These are phyloP conservation scores for Chlorociboria aeruginascens DNA, from an alignment of 495 filamentous ascomycete genomes.

Conservation along the genomic window DNA sequence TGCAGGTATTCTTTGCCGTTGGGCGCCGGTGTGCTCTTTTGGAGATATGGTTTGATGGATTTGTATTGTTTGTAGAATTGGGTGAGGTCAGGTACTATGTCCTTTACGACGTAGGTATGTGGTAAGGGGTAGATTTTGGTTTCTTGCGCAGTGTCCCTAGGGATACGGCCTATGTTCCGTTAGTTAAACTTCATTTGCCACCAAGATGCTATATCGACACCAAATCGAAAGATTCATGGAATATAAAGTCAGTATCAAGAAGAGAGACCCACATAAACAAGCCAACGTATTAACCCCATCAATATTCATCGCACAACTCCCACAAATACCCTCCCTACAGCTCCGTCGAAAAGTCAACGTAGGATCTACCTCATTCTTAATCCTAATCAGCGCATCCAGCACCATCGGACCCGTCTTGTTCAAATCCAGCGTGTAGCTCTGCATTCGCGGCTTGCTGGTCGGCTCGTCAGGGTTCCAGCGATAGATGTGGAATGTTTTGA, in stretches of 20 bases:
- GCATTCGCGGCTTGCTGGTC: constrained; percentile 85
- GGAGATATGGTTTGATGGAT: constrained; percentile 97
- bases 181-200: background rate
- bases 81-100: constrained; percentile 92
- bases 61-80: constrained; percentile 99
- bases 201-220: background rate
- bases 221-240: constrained; percentile 2
- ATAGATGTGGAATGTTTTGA: constrained; percentile 98
- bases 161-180: constrained; percentile 67
- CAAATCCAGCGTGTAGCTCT: constrained; percentile 83
- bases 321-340: constrained; percentile 96
- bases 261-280: constrained; percentile 74
- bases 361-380: constrained; percentile 98
- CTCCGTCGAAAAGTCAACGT: constrained; percentile 91
- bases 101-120: constrained; percentile 98
- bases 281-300: constrained; percentile 94
- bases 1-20: constrained; percentile 86
- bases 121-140: constrained; percentile 96
- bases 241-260: background rate
- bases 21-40: constrained; percentile 63
- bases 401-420: constrained; percentile 99
- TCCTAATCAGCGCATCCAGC: constrained; percentile 87
- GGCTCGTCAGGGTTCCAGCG: constrained; percentile 94
- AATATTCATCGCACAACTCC: constrained; percentile 99
- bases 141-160: constrained; percentile 64